These are phyloP conservation scores for Fonsecaea pugnacius DNA, from an alignment of 2,329 filamentous ascomycete species.

Conservation along the genomic window DNA sequence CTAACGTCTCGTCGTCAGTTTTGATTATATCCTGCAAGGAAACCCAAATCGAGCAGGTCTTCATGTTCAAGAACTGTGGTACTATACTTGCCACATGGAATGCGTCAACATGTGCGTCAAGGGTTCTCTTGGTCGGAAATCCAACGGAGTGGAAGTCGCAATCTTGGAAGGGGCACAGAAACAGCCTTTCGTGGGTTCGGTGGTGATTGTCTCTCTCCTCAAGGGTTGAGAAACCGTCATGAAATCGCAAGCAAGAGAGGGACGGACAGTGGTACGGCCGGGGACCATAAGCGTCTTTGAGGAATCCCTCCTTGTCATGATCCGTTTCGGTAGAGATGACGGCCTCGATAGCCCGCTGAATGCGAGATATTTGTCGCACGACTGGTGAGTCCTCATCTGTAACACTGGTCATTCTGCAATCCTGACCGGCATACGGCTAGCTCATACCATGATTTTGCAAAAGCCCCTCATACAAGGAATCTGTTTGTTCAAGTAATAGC, in stretches of 20 bases:
- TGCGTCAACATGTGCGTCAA: neutral
- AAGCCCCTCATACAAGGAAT: neutral
- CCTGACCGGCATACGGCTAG: neutral
- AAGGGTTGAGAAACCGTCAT: neutral
- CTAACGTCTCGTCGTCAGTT: neutral
- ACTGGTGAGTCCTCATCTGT: neutral
- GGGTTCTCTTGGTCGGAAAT: neutral
- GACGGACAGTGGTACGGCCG: neutral
- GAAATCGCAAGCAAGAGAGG: neutral
- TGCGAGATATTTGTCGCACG: neutral
- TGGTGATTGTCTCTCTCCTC: neutral
- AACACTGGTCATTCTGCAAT: neutral
- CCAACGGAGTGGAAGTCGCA: neutral
- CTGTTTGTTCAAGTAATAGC: neutral
- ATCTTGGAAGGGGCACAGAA: neutral
- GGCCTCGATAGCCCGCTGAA: neutral
- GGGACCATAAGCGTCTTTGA: neutral
- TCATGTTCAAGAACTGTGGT: neutral
- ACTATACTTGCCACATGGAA: neutral
- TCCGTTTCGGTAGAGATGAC: neutral
- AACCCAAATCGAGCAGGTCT: neutral
- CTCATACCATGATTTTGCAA: neutral
- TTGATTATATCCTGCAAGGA: neutral
- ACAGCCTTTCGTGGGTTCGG: neutral
- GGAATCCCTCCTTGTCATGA: neutral